These are phyloP conservation scores for Trichophaea hybrida DNA, from an alignment of 2,329 filamentous ascomycete species.

Conservation along the genomic window DNA sequence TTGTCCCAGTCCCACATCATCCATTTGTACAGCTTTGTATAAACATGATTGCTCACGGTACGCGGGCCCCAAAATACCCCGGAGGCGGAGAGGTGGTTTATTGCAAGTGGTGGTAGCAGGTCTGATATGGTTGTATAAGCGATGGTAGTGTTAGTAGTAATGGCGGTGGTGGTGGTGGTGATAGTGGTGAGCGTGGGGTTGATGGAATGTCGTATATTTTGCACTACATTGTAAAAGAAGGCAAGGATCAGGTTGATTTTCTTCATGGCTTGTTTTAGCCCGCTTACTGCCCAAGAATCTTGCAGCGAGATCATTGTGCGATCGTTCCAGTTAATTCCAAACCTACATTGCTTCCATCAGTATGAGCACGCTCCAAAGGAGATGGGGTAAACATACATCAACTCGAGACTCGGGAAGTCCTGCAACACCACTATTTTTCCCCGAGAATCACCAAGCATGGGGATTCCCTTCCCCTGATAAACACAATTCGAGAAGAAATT, in stretches of 20 bases:
- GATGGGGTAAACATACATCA: neutral
- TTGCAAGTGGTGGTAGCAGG: neutral
- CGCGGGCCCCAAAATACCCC: neutral
- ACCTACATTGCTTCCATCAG: neutral
- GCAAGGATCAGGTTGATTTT: neutral
- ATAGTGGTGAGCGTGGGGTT: neutral
- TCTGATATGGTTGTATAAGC: neutral
- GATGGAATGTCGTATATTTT: neutral
- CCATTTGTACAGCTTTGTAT: neutral
- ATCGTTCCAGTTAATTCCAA: neutral
- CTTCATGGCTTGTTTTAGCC: neutral
- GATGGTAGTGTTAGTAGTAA: neutral
- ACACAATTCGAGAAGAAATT: neutral
- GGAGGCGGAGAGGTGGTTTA: neutral
- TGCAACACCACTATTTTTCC: slow-evolving; percentile 1
- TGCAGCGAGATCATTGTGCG: neutral
- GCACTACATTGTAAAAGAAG: neutral
- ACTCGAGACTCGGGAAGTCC: neutral
- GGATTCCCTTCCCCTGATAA: neutral
- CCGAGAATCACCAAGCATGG: neutral
- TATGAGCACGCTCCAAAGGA: neutral
- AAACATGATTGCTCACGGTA: neutral
- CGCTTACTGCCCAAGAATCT: neutral
- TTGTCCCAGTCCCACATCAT: neutral
- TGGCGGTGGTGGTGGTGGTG: neutral